A percentile compares a stretch with the other conserved stretches of the same genome.
Evolutionary conservation across 78 protist species (phyloP).

Genomic region (Polysphondylium violaceum): DNA sequence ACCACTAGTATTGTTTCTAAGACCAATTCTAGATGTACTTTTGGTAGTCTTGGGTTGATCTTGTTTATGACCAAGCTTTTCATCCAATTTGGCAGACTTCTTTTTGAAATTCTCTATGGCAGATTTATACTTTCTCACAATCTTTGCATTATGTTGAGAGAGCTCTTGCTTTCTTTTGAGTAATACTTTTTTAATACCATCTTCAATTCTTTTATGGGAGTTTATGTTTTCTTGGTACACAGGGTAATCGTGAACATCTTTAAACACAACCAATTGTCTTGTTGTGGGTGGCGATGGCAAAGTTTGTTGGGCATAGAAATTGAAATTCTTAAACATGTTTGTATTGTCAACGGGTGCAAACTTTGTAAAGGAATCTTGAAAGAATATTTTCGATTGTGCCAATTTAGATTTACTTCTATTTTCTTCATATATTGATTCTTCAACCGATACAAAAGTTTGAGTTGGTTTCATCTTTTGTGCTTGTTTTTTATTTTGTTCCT

Average conservation of each 20-base stretch:
- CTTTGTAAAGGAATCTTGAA: constrained; percentile 5
- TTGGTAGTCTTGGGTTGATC: not conserved
- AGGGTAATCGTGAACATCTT: constrained; percentile 19
- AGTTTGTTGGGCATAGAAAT: too few relatives aligned
- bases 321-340: too few relatives aligned
- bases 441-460: not conserved
- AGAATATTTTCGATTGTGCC: constrained; percentile 3
- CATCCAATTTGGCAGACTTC: constrained; percentile 20
- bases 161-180: not conserved
- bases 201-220: not conserved
- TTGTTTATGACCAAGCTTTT: not conserved
- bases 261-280: not conserved
- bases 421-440: not conserved
- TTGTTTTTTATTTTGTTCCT: constrained; percentile 1
- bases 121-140: constrained; percentile 3
- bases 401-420: not conserved
- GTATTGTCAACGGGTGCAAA: too few relatives aligned
- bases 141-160: constrained; percentile 1
- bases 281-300: too few relatives aligned
- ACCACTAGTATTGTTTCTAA: not conserved
- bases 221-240: constrained; percentile 3
- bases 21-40: not conserved
- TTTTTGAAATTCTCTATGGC: constrained; percentile 33
- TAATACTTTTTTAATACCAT: not conserved
- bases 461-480: not conserved